Percentiles rank a stretch among this genome's conserved stretches.
Evolutionary conservation across 23 red algal species (phyloP).

Genomic region (Gracilariopsis chorda): DNA sequence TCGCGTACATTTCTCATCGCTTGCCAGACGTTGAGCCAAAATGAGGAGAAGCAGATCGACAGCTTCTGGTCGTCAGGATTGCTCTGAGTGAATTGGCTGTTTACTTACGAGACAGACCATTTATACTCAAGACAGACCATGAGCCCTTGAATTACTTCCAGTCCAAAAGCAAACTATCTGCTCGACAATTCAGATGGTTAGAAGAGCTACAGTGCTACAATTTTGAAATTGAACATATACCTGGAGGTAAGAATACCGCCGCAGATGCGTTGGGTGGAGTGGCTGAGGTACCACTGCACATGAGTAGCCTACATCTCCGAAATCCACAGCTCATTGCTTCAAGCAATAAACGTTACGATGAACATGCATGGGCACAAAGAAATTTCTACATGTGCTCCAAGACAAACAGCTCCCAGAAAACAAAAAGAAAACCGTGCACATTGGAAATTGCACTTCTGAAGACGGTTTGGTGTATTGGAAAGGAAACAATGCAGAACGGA

Average conservation of each 20-base stretch:
- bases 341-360: background rate
- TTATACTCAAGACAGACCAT: background rate
- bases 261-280: background rate
- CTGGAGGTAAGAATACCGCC: background rate
- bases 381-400: background rate
- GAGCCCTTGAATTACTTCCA: background rate
- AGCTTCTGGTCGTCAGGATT: background rate
- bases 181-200: background rate
- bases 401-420: background rate
- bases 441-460: background rate
- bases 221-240: background rate
- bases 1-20: background rate
- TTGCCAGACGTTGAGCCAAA: background rate
- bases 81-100: background rate
- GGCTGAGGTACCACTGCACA: no score
- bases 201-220: background rate
- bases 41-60: background rate
- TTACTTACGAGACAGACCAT: background rate
- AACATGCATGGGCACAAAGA: background rate
- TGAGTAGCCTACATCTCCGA: no score
- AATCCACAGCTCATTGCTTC: background rate
- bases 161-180: background rate
- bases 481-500: background rate
- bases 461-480: slow-evolving; percentile 21
- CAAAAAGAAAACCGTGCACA: slow-evolving; percentile 2